Conservation (phyloP, 2,329 filamentous ascomycete genomes). For the Talaromyces pinophilus region DNA sequence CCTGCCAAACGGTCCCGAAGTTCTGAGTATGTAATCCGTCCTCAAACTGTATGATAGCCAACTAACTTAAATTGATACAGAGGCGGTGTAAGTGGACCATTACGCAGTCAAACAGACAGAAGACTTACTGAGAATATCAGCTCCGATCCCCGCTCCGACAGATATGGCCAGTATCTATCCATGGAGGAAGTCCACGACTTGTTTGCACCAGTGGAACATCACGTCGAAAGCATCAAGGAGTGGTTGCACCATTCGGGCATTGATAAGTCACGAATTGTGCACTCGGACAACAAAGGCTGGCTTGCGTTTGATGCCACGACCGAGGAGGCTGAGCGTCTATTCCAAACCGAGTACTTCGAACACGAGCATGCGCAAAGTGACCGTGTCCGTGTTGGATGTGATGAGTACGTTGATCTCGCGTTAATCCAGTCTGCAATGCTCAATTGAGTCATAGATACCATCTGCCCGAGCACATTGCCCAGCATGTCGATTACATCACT, state of each 20-base stretch:
- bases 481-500: conserved; percentile 23
- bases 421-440: not conserved
- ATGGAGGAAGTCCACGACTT: conserved; percentile 22
- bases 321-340: conserved; percentile 30
- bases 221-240: conserved; percentile 27
- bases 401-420: conserved; percentile 16
- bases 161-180: conserved; percentile 22
- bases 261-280: conserved; percentile 28
- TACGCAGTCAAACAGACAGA: not conserved
- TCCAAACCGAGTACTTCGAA: conserved; percentile 32
- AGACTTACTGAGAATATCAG: not conserved
- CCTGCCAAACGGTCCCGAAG: conserved; percentile 47
- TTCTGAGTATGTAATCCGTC: conserved; percentile 33
- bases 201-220: conserved; percentile 35
- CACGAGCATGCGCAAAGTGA: conserved; percentile 29
- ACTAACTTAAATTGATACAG: conserved; percentile 1
- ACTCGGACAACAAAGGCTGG: conserved; percentile 38
- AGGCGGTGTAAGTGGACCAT: conserved; percentile 20
- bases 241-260: conserved; percentile 30
- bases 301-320: conserved; percentile 34
- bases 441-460: conserved; percentile 16
- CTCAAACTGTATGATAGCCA: not conserved
- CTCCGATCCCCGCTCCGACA: conserved; percentile 19
- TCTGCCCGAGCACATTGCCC: conserved; percentile 20
- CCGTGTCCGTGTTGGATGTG: conserved; percentile 23